Evolutionary conservation across 805 yeast species (phyloP), one percentile per base, ranked within the genome.

Genomic region (Myxozyma geophila): DNA sequence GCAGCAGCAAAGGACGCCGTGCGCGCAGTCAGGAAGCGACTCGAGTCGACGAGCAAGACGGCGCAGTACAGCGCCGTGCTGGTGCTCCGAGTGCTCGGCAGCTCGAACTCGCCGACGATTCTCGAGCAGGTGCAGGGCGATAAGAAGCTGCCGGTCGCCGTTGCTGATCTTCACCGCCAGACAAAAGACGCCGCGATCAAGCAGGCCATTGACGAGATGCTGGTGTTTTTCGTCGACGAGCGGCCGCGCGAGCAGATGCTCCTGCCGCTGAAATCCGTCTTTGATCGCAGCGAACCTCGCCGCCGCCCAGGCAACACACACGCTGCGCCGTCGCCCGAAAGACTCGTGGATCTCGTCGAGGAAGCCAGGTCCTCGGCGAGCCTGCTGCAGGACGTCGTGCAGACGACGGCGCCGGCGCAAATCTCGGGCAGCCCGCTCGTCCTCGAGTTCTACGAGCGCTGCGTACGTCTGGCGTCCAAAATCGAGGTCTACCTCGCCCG

Each of bases 401-500:
- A 21, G 36, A 53, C 62, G 2, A 59, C 67, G 1, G 50, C 64
- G 1, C 64, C 69, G 13, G 67, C 54, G 3, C 55, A 62, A 50
- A 51, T 65, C 23, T 63, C 67, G 1, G 68, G 62, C 7, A 58
- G 60, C 28, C 47, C 64, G 5, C 61, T 66, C 13, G 68, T 62
- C 36, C 48, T 61, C 17, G 69, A 66, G 43, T 63, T 66, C 35
- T 60, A 63, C 64, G 63, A 63, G 21, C 58, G 67, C n/a, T 66
- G 69, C 53, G 47, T 35, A n/a, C 39, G 47, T n/a, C 47, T 66
- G 21, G 33, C 55, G n/a, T 3, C 28, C 19, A 53, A 57, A 51
- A 49, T 63, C 35, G 50, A 53, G 23, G 21, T 56, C 2, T 49
- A 49, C 12, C 54, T 66, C n/a, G 8, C 58, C 1, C 55, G 57